Conservation (phyloP, 2,329 filamentous ascomycete genomes). For the Penicillium fuscoglaucum region DNA sequence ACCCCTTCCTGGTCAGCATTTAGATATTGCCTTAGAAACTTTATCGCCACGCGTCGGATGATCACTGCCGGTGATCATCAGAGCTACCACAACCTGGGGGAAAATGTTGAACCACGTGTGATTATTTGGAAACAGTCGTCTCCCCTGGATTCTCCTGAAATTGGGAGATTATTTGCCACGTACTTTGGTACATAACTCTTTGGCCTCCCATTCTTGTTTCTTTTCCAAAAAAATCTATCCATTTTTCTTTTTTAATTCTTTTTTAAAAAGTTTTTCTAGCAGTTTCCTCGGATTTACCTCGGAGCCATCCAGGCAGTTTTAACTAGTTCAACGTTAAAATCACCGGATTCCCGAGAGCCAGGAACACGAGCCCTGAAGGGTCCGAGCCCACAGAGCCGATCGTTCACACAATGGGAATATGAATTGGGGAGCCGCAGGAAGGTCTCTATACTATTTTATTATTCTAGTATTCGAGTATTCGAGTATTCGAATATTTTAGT, state of each 20-base stretch:
- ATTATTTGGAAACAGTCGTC: background rate
- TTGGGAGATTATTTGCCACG: conserved; percentile 2
- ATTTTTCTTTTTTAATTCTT: background rate
- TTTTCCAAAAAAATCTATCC: background rate
- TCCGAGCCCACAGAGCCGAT: conserved; percentile 12
- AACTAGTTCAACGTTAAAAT: background rate
- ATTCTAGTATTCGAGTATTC: background rate
- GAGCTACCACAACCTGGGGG: background rate
- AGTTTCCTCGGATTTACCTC: background rate
- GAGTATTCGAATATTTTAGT: background rate
- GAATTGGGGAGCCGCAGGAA: background rate
- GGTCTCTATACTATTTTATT: background rate
- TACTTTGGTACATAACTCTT: background rate
- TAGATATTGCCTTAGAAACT: conserved; percentile 1
- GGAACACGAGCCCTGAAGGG: conserved; percentile 14
- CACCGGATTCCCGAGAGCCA: conserved; percentile 7
- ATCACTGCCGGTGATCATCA: conserved; percentile 8
- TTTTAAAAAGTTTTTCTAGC: background rate
- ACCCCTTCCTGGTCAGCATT: background rate
- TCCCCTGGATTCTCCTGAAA: background rate
- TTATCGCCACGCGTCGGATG: conserved; percentile 11
- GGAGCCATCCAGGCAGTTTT: background rate
- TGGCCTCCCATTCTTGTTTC: background rate
- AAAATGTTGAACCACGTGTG: background rate
- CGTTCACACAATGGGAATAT: conserved; percentile 10